Percentiles rank a stretch among this genome's conserved stretches.
Evolutionary conservation across 345 rosid species (phyloP).

Genomic region (Raphanus raphanistrum): DNA sequence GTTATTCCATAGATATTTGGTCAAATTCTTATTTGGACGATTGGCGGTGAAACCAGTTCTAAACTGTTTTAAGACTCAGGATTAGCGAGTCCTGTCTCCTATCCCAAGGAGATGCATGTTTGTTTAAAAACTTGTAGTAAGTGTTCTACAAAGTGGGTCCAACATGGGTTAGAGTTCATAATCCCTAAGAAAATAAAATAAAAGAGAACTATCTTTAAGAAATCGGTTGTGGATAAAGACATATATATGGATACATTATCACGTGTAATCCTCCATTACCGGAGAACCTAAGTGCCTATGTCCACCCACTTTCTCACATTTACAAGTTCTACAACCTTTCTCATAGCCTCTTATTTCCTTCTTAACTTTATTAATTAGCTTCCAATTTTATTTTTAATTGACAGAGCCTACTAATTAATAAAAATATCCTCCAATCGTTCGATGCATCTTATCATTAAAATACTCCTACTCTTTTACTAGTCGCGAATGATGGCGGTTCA

Average conservation of each 20-base stretch:
- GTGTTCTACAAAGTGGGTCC: conserved; percentile 15
- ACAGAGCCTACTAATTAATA: neutral
- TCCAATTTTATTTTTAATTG: neutral
- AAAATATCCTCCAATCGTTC: neutral
- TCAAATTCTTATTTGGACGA: conserved; percentile 9
- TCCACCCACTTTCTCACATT: conserved; percentile 37
- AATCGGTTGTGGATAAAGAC: conserved; percentile 10
- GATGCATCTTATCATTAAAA: neutral
- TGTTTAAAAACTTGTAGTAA: neutral
- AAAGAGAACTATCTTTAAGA: neutral
- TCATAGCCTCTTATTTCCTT: neutral
- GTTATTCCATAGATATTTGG: conserved; percentile 13
- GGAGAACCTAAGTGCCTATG: conserved; percentile 51
- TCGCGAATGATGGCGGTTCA: neutral
- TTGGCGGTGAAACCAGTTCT: conserved; percentile 6
- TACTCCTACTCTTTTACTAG: neutral
- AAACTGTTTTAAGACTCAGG: conserved; percentile 12
- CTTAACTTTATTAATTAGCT: conserved; percentile 4
- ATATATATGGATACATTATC: conserved; percentile 46
- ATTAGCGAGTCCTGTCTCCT: conserved; percentile 15
- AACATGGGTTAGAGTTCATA: conserved; percentile 19
- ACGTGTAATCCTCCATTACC: conserved; percentile 70
- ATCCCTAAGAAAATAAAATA: neutral
- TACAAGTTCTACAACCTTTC: conserved; percentile 12
- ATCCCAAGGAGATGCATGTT: conserved; percentile 14